Base-by-base conservation (phyloP, 23 red algal genomes). In the Cyanidioschyzon merolae region DNA sequence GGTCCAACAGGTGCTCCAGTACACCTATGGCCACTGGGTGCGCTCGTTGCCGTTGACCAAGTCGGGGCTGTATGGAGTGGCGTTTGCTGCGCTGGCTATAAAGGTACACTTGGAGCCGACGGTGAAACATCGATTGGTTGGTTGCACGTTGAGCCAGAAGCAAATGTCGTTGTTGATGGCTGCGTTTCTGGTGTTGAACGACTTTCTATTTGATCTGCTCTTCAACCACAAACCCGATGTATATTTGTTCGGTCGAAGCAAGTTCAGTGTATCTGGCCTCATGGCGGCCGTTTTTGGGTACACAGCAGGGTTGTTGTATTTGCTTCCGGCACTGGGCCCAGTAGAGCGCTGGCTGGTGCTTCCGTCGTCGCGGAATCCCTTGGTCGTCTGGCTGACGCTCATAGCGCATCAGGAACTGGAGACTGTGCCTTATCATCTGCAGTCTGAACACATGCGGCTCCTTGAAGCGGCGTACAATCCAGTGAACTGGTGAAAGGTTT, bases 341-440 rank as follows among this genome's bases (percentile, higher is more conserved):
- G 2, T 71, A 27, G 63, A 71, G 63, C 63, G 63, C 29, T 71
- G 63, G 63, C 12, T 35, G 63, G 63, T 71, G 16, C 32, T 71
- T 7, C 63, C 63, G 7, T 35, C 63, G 12, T 35, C 63, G 3
- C 63, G 32, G 63, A 71, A 71, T 12, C 63, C 32, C 12, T 27
- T 71, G 16, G n/a, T 35, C 63, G 63, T 35, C n/a, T 35, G 63
- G 32, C 3, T 7, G 63, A 32, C n/a, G n/a, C 63, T 35, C 3
- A 35, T 7, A 71, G n/a, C 32, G 16, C 63, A 71, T 32, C 2
- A 25, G 29, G 63, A 35, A 12, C 32, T 71, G 63, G 63, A 71
- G 63, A 71, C n/a, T 3, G 63, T 71, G 21, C 63, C 63, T 7
- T 25, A 71, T 25, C 63, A 71, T 32, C 30, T 71, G 63, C 63